phyloP scores from a whole-genome alignment of 139 green algal genomes.

The Mychonastes homosphaera region DNA sequence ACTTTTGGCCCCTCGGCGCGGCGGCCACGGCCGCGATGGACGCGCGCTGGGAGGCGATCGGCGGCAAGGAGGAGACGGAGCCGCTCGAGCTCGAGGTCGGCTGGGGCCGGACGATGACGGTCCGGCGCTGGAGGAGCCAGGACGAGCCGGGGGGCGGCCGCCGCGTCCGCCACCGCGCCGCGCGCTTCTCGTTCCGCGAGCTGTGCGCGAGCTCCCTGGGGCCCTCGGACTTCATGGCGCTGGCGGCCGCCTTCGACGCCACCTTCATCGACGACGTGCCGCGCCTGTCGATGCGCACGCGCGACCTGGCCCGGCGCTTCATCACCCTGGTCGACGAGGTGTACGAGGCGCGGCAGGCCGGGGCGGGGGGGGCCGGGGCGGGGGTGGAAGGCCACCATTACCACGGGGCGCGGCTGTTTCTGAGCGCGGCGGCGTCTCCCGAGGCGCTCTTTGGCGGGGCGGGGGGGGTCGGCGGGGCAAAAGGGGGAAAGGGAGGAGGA shows the following conservation, averaged over 20 bases:
- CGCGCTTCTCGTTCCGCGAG: slow-evolving; percentile 35
- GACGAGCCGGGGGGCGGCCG: background rate
- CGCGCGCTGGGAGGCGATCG: slow-evolving; percentile 14
- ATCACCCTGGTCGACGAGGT: slow-evolving; percentile 83
- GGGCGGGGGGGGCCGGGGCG: slow-evolving; percentile 31
- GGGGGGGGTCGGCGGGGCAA: background rate
- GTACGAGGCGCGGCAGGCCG: slow-evolving; percentile 42
- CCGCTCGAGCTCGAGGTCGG: background rate
- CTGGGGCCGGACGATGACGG: background rate
- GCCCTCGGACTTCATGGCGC: slow-evolving; percentile 72
- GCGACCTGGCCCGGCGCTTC: slow-evolving; percentile 75
- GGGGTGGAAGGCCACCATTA: slow-evolving; percentile 32
- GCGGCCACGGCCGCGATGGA: slow-evolving; percentile 20
- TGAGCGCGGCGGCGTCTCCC: slow-evolving; percentile 40
- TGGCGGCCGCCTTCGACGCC: slow-evolving; percentile 56
- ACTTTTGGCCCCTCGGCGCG: slow-evolving; percentile 31
- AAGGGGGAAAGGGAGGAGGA: no score
- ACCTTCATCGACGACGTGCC: slow-evolving; percentile 64
- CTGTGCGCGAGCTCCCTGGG: slow-evolving; percentile 51
- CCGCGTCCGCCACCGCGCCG: background rate
- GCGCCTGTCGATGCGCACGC: slow-evolving; percentile 51
- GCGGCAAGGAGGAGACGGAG: background rate
- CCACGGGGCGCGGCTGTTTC: slow-evolving; percentile 42
- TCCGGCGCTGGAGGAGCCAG: slow-evolving; percentile 2
- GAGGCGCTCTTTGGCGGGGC: slow-evolving; percentile 56